phyloP scores from a whole-genome alignment of 176 grass and related monocot genomes.

The Carex cristatella region DNA sequence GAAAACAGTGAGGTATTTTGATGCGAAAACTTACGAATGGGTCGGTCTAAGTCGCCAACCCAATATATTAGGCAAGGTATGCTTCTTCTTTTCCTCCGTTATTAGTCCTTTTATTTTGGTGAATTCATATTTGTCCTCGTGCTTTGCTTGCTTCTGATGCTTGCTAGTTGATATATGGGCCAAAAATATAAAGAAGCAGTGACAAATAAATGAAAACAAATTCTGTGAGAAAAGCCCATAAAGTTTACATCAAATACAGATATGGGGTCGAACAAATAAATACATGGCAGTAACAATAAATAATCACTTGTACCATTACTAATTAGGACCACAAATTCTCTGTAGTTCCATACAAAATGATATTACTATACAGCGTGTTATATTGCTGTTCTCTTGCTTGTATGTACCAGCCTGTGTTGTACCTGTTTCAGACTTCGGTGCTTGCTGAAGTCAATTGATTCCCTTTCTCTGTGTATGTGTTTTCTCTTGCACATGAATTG shows the following conservation, averaged over 20 bases:
- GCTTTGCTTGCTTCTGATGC: neutral
- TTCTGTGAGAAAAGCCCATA: neutral
- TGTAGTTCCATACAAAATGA: neutral
- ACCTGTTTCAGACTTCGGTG: neutral
- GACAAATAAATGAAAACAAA: neutral
- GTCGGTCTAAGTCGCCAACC: slow-evolving; percentile 94
- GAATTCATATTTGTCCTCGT: neutral
- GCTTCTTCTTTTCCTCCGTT: slow-evolving; percentile 1
- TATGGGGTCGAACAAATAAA: neutral
- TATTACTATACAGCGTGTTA: neutral
- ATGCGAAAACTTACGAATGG: slow-evolving; percentile 96
- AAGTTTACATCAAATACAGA: neutral
- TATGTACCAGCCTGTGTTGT: neutral
- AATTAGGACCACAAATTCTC: neutral
- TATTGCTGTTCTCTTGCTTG: neutral
- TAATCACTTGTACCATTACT: neutral
- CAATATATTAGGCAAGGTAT: slow-evolving; percentile 97
- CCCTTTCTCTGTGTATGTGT: neutral
- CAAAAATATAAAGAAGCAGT: neutral
- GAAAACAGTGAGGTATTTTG: slow-evolving; percentile 90
- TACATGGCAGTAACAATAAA: neutral
- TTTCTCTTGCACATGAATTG: neutral
- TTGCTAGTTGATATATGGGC: neutral
- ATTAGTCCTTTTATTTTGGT: neutral
- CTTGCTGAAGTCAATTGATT: neutral